Evolutionary conservation across 2,329 filamentous ascomycete genomes (phyloP), one percentile per base, ranked within the genome.

Genomic region (Scopulariopsis brevicaulis): DNA sequence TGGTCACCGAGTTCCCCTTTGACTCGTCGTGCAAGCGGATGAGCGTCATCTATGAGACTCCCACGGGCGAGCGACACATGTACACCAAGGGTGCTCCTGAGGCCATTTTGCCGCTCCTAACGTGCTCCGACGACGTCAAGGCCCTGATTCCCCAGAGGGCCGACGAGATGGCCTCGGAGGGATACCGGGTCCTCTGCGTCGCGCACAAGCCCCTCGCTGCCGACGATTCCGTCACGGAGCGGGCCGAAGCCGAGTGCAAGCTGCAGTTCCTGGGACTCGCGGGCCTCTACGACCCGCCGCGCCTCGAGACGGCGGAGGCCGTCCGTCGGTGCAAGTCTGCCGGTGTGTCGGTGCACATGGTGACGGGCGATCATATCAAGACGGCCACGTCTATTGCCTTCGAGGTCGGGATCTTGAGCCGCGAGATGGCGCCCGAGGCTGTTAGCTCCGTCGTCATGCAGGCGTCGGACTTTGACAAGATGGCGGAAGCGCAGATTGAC

Each of bases 1-100:
- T 85, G 52, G 64, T 87, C 11, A 79, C 82, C 1, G 87, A 90
- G 64, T 85, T 85, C 57, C 85, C 86, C 2, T 90, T 90, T 65
- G 86, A 90, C 67, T 89, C 85, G 0, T 81, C 82, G 43, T 81
- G 86, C 69, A 90, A 90, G 73, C 80, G 85, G 59, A 90, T 90
- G 86, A 86, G 84, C 43, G 85, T 89, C 54, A 78, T 89, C 32
- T 88, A 86, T 51, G 68, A 69, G 8, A 68, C 64, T 51, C 67
- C 66, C 1, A 65, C 67, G 12, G 66, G 46, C 46, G 46, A 22
- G 3, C 66, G 67, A 53, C 69, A 73, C 14, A 75, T 82, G 20
- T 83, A 80, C 61, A 78, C 78, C 65, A 84, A 84, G 65, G 81
- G 81, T 48, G 81, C 81, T 1, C 72, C 81, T 20, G 81, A 84